Base-by-base conservation (phyloP, 441 rosid species). In the Croton setiger region DNA sequence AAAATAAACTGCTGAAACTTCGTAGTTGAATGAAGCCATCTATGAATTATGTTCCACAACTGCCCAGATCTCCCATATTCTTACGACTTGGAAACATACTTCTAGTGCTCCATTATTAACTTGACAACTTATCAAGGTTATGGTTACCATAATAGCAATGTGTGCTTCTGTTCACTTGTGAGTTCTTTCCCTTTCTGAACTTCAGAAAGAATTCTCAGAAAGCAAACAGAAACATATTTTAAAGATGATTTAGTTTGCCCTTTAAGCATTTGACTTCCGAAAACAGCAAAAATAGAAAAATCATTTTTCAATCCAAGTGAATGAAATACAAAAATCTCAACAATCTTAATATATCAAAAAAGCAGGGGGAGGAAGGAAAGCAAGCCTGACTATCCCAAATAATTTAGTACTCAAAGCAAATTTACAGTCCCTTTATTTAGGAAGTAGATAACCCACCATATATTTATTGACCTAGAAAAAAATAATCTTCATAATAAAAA, bases 401-500 rank as follows among this genome's bases (percentile, higher is more conserved):
- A 37, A 60, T 7, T 59, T 35, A 36, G 20, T 17, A 58, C 44
- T 58, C 20, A 5, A 59, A 59, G 7, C 7, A 21, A 15, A 35
- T 47, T 27, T 27, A 27, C 55, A 31, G 8, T 15, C 31, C 33
- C 56, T 51, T 59, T 27, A 64, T 15, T 51, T 36, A 8, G 49
- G 21, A 51, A 54, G 45, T 37, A 66, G 18, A 15, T 41, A 23
- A n/a, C 8, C 23, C 9, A 10, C 33, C 55, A 36, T 33, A 20
- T 27, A 9, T 68, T 31, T 47, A 35, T 49, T 0, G 35, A 11
- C 49, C 13, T 15, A 0, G 9, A n/a, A 51, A 62, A 4, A 54
- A 62, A 18, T 5, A 61, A 36, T 21, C 27, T 49, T 37, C 73
- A 51, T 14, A 61, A 39, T 51, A 45, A 43, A 9, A 62, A 63